phyloP scores from a whole-genome alignment of 352 stramenopile species.

The Phytopythium boreale region DNA sequence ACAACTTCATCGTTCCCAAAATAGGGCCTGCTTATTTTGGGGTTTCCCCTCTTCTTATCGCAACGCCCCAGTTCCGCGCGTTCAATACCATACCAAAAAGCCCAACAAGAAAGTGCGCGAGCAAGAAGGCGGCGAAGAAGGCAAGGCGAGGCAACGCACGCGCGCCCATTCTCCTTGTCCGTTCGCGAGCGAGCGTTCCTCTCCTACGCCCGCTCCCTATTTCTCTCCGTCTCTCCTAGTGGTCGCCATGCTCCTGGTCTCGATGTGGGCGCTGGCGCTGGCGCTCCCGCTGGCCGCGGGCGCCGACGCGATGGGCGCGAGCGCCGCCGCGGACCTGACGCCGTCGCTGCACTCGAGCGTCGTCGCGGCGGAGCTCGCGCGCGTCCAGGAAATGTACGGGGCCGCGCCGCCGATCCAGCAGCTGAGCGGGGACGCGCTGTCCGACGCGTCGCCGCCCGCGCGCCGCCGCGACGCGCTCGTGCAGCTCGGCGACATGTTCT shows the following conservation, averaged over 20 bases:
- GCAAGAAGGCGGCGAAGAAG: neutral
- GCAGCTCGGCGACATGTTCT: slow-evolving; percentile 71
- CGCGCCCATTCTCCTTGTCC: too few relatives aligned
- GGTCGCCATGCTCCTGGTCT: neutral
- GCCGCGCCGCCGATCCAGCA: slow-evolving; percentile 15
- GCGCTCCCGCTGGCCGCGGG: neutral
- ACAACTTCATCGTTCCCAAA: neutral
- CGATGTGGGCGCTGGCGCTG: neutral
- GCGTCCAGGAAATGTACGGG: slow-evolving; percentile 10
- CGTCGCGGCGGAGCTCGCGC: slow-evolving; percentile 8
- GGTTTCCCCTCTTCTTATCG: neutral
- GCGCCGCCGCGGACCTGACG: neutral
- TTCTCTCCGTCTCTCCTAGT: neutral
- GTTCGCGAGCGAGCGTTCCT: too few relatives aligned
- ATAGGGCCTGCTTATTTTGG: neutral
- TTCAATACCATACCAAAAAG: neutral
- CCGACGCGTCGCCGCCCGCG: slow-evolving; percentile 15
- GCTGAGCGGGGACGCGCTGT: slow-evolving; percentile 46
- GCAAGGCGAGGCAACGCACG: neutral
- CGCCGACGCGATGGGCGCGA: neutral
- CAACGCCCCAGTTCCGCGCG: neutral
- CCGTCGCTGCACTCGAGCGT: neutral
- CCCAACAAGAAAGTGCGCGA: too few relatives aligned
- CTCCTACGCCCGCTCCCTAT: neutral
- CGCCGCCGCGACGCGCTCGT: slow-evolving; percentile 57